phyloP scores from a whole-genome alignment of 2,329 filamentous ascomycete species.

The Ilyonectria robusta region DNA sequence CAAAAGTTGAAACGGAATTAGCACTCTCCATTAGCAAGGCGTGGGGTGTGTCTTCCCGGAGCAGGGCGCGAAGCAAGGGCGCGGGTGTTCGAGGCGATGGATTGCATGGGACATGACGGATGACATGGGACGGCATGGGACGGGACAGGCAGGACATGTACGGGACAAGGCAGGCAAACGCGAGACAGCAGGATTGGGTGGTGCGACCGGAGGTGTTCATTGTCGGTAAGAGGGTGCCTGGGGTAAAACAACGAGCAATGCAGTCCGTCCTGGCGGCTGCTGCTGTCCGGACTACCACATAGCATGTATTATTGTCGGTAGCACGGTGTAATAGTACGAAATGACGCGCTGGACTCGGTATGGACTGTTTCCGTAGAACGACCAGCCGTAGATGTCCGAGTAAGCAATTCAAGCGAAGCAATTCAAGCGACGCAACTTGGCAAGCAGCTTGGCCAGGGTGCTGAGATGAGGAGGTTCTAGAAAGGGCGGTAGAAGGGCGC shows the following conservation, averaged over 20 bases:
- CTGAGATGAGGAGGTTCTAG: slow-evolving; percentile 46
- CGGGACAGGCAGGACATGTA: slow-evolving; percentile 1
- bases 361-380: neutral
- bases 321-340: too few species aligned
- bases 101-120: slow-evolving; percentile 1
- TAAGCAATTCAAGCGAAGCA: slow-evolving; percentile 24
- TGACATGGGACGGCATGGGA: slow-evolving; percentile 6
- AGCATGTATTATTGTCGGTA: neutral
- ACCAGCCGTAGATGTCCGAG: slow-evolving; percentile 17
- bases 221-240: neutral
- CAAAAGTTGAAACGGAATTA: slow-evolving; percentile 16
- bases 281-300: neutral
- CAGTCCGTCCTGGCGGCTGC: neutral
- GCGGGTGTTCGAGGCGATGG: slow-evolving; percentile 12
- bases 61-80: neutral
- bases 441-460: slow-evolving; percentile 16
- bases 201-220: slow-evolving; percentile 17
- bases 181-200: slow-evolving; percentile 21
- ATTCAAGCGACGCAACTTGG: slow-evolving; percentile 16
- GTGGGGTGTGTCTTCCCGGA: slow-evolving; percentile 15
- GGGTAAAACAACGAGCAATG: slow-evolving; percentile 6
- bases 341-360: neutral
- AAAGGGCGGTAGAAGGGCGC: slow-evolving; percentile 42
- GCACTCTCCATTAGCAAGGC: slow-evolving; percentile 12
- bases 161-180: slow-evolving; percentile 11